phyloP scores from a whole-genome alignment of 257 asterid genomes.

The Paulownia fortunei region DNA sequence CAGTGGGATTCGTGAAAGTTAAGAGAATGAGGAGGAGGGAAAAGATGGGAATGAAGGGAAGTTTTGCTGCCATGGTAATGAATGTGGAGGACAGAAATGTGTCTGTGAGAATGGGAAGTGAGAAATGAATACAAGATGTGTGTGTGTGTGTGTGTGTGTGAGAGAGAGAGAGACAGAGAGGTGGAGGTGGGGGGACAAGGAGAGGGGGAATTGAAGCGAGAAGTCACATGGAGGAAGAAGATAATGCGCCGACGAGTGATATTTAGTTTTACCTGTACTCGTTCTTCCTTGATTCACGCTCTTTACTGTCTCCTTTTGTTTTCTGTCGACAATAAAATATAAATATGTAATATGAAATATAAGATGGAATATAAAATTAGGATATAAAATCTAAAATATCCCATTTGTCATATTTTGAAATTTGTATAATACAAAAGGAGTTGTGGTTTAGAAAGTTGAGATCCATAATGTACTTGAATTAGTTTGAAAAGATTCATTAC shows the following conservation, averaged over 20 bases:
- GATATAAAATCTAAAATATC: no score
- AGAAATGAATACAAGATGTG: not conserved
- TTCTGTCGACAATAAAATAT: no score
- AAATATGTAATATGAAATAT: no score
- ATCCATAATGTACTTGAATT: not conserved
- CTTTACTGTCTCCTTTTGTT: not conserved
- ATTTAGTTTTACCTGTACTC: conserved; percentile 22
- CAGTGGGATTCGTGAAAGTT: conserved; percentile 12
- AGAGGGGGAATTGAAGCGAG: conserved; percentile 20
- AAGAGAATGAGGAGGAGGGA: conserved; percentile 31
- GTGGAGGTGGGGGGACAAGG: not conserved
- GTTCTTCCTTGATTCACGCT: conserved; percentile 50
- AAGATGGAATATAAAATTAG: no score
- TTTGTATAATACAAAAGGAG: no score
- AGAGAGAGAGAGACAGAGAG: not conserved
- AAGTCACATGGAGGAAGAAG: conserved; percentile 52
- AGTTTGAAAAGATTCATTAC: no score
- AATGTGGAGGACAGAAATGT: not conserved
- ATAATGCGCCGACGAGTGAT: conserved; percentile 43
- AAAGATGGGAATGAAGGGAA: conserved; percentile 11
- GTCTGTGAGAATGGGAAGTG: conserved; percentile 3
- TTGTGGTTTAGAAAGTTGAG: not conserved
- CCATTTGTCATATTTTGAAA: no score
- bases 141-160: conserved; percentile 18
- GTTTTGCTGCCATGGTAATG: conserved; percentile 37